phyloP scores from a whole-genome alignment of 1,284 basidiomycete genomes.

The Cutaneotrichosporon mucoides region DNA sequence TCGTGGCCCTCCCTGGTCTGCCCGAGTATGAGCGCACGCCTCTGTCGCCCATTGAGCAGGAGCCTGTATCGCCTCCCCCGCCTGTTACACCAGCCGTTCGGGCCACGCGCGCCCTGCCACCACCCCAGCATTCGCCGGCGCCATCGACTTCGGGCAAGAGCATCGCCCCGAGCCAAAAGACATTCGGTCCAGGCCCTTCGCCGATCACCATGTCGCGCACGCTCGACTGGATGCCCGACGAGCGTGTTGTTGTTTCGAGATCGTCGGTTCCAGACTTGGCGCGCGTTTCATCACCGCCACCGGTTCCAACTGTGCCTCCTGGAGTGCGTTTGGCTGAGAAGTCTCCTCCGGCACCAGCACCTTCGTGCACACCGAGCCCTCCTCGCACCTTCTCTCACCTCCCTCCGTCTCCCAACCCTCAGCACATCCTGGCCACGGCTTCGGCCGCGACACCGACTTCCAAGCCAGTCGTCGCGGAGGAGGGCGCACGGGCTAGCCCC shows the following conservation, averaged over 20 bases:
- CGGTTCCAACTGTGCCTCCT: neutral
- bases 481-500: neutral
- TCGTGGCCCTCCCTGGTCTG: neutral
- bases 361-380: neutral
- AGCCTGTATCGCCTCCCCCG: neutral
- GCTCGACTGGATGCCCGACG: conserved; percentile 13
- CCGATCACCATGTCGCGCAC: neutral
- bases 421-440: neutral
- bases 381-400: neutral
- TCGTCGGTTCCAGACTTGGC: conserved; percentile 10
- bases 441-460: too few relatives aligned
- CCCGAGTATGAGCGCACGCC: conserved; percentile 3
- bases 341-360: neutral
- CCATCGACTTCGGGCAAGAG: neutral
- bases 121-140: neutral
- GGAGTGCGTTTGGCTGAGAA: neutral
- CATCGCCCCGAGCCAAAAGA: neutral
- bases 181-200: conserved; percentile 1
- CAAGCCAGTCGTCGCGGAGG: too few relatives aligned
- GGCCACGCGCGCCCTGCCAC: neutral
- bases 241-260: conserved; percentile 9
- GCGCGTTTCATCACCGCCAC: neutral
- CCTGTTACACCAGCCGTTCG: neutral
- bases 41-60: conserved; percentile 1
- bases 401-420: neutral